phyloP scores from a whole-genome alignment of 768 basidiomycete species.

The Auriscalpium vulgare region DNA sequence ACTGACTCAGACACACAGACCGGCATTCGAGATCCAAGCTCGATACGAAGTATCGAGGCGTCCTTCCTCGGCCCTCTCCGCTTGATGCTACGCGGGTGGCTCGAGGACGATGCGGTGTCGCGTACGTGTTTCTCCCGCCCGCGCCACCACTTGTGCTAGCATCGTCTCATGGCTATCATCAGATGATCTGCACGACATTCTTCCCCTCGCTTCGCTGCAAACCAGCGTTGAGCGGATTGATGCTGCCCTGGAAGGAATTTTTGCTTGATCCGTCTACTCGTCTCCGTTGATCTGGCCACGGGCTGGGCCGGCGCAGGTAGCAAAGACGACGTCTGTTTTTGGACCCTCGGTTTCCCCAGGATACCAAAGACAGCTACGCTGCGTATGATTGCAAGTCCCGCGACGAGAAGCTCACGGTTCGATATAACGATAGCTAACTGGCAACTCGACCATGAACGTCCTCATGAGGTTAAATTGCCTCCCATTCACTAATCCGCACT shows the following conservation, averaged over 20 bases:
- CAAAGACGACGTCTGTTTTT: too few relatives aligned
- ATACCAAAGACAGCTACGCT: too few relatives aligned
- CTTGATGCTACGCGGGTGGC: constrained; percentile 11
- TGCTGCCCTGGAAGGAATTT: constrained; percentile 4
- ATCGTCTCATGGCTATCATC: constrained; percentile 16
- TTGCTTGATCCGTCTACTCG: background rate
- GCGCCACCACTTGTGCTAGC: background rate
- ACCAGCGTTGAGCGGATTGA: constrained; percentile 15
- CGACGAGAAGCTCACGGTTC: too few relatives aligned
- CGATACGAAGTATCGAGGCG: constrained; percentile 7
- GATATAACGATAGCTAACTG: too few relatives aligned
- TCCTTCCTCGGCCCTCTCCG: constrained; percentile 16
- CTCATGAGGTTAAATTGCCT: too few relatives aligned
- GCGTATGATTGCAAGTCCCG: too few relatives aligned
- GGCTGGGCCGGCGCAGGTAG: too few relatives aligned
- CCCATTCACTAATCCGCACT: too few relatives aligned
- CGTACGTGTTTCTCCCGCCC: background rate
- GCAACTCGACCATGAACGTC: too few relatives aligned
- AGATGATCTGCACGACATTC: constrained; percentile 6
- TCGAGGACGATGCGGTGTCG: constrained; percentile 4
- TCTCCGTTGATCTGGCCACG: too few relatives aligned
- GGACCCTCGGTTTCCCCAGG: too few relatives aligned
- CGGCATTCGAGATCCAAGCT: constrained; percentile 19
- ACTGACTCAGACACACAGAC: constrained; percentile 15
- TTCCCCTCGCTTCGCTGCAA: constrained; percentile 12